Base-by-base conservation (phyloP, 139 green algal species). In the Auxenochlorella protothecoides region DNA sequence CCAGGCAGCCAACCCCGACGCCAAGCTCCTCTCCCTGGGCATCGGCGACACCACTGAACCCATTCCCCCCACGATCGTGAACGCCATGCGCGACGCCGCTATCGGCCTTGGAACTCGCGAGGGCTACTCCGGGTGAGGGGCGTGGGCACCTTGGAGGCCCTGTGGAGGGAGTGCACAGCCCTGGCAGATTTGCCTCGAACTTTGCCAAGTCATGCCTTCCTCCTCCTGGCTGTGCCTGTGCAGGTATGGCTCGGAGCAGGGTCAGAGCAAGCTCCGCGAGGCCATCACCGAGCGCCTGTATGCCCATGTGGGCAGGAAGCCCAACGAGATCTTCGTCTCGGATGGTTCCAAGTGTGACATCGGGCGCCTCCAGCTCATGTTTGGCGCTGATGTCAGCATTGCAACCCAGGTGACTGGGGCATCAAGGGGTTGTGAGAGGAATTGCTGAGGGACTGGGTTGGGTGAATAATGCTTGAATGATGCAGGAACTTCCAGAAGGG, bases 331-430 rank as follows among this genome's bases (percentile, higher is more conserved):
- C 70, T 99, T 99, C 75, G 89, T 98, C 5, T 95, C 85, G 14
- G 95, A 99, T 79, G 95, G 95, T 66, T 95, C 90, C 68, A 99
- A 99, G 84, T 99, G 95, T 80, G 95, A 99, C 84, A 98, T 98
- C 76, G 85, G 89, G 2, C 85, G 95, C 56, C 80, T 99, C 70
- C 93, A 98, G 86, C 78, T 94, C 72, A 88, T 94, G 85, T 92
- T 94, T 81, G 89, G 89, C 61, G 63, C 71, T 14, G 69, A 84
- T 54, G 16, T 74, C 6, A 87, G 63, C 5, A 87, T 92, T 14
- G 88, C 86, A 7, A 80, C 89, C 55, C 77, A 77, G 72, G 72
- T 77, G 65, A 9, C 63, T 6, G 54, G 59, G 59, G 59, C 27
- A 44, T 44, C 1, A 44, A 44, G 27, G 27, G 27, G 27, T 44